A percentile compares a stretch with the other conserved stretches of the same genome.
These are phyloP conservation scores for Pneumocystis wakefieldiae DNA, from an alignment of 1,139 yeast species.

Conservation along the genomic window DNA sequence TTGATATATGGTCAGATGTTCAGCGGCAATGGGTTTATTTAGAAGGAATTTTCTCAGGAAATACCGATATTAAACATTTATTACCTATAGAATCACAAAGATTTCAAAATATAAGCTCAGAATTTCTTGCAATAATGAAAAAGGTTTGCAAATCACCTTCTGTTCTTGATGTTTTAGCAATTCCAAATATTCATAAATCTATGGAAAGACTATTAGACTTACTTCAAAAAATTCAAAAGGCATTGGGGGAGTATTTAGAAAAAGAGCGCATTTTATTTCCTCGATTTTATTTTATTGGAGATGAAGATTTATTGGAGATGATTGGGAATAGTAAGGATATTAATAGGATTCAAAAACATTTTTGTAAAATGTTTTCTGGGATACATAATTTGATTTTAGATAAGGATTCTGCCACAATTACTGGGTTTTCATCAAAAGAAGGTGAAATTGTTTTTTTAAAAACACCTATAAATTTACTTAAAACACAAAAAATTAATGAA, in stretches of 20 bases:
- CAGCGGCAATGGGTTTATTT: constrained; percentile 85
- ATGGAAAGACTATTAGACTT: constrained; percentile 43
- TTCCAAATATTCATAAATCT: constrained; percentile 36
- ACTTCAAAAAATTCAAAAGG: constrained; percentile 43
- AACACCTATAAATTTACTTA: constrained; percentile 33
- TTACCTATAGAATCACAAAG: constrained; percentile 59
- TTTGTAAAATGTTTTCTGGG: constrained; percentile 62
- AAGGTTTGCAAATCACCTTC: constrained; percentile 36
- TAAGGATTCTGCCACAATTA: constrained; percentile 27
- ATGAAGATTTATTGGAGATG: constrained; percentile 73
- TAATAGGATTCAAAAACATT: constrained; percentile 40
- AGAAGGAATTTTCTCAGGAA: constrained; percentile 51
- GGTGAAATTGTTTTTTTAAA: constrained; percentile 42
- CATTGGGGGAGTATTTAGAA: constrained; percentile 67
- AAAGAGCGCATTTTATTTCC: constrained; percentile 66
- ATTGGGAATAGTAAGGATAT: constrained; percentile 52
- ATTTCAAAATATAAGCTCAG: constrained; percentile 50
- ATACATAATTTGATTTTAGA: constrained; percentile 35
- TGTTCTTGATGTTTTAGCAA: constrained; percentile 43
- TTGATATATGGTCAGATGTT: constrained; percentile 67
- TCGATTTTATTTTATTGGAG: constrained; percentile 76
- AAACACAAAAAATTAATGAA: constrained; percentile 36
- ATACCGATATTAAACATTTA: constrained; percentile 43
- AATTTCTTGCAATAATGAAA: constrained; percentile 39
- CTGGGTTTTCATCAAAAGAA: constrained; percentile 43